A percentile compares a stretch with the other conserved stretches of the same genome.
phyloP scores from a whole-genome alignment of 306 rosid species.

The Coriaria nepalensis region DNA sequence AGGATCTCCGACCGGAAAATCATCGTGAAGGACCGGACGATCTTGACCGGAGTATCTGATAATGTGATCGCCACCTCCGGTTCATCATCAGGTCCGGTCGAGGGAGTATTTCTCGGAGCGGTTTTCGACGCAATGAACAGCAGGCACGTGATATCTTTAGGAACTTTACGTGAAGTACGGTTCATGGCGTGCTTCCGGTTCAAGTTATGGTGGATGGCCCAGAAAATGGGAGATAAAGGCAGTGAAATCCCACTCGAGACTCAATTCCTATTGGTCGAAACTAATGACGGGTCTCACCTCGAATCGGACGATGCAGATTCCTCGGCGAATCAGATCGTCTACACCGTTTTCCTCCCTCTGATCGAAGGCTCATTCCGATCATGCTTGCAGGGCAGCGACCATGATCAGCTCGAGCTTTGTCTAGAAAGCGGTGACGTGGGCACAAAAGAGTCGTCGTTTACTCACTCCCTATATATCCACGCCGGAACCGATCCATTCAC shows the following conservation, averaged over 20 bases:
- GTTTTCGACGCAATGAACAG: slow-evolving; percentile 31
- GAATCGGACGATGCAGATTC: slow-evolving; percentile 28
- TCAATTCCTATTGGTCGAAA: slow-evolving; percentile 64
- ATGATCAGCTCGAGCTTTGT: slow-evolving; percentile 59
- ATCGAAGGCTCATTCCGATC: slow-evolving; percentile 68
- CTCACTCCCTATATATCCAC: slow-evolving; percentile 36
- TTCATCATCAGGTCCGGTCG: slow-evolving; percentile 38
- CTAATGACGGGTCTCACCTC: slow-evolving; percentile 58
- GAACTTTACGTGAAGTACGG: slow-evolving; percentile 39
- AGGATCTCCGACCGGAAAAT: slow-evolving; percentile 49
- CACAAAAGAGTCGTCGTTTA: slow-evolving; percentile 52
- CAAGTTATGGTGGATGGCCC: slow-evolving; percentile 99
- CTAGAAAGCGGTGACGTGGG: slow-evolving; percentile 67
- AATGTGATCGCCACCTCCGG: slow-evolving; percentile 54
- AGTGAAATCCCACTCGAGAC: slow-evolving; percentile 70
- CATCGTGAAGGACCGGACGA: slow-evolving; percentile 46
- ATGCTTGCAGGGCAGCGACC: slow-evolving; percentile 50
- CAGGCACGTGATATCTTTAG: slow-evolving; percentile 54
- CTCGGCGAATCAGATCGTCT: slow-evolving; percentile 30
- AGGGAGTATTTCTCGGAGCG: slow-evolving; percentile 61
- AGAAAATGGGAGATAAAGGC: slow-evolving; percentile 73
- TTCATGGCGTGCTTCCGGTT: slow-evolving; percentile 79
- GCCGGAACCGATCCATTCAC: slow-evolving; percentile 70
- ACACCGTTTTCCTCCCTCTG: slow-evolving; percentile 71
- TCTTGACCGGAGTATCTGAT: slow-evolving; percentile 62